phyloP scores from a whole-genome alignment of 2,329 filamentous ascomycete genomes.

The Claviceps humidiphila region DNA sequence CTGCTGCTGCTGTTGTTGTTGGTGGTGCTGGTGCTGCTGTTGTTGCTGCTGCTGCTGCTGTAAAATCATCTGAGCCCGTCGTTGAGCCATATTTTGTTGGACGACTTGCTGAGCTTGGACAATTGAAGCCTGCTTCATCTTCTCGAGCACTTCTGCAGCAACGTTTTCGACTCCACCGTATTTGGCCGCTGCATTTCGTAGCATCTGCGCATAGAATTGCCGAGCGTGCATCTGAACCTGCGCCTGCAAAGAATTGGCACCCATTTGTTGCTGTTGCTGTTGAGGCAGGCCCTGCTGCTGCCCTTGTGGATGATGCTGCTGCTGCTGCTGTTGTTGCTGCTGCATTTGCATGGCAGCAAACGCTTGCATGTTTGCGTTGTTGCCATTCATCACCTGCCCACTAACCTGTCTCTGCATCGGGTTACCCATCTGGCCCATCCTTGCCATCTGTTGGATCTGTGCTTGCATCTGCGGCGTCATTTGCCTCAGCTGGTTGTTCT shows the following conservation, averaged over 20 bases:
- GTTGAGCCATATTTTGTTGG: constrained; percentile 19
- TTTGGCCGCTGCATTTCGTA: constrained; percentile 20
- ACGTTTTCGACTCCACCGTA: constrained; percentile 31
- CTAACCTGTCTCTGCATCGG: constrained; percentile 24
- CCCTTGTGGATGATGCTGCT: constrained; percentile 12
- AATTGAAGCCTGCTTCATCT: constrained; percentile 30
- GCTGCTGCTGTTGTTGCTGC: constrained; percentile 22
- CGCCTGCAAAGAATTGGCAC: constrained; percentile 15
- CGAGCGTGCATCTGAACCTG: constrained; percentile 22
- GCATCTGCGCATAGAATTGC: constrained; percentile 25
- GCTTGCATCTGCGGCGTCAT: constrained; percentile 26
- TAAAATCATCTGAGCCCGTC: constrained; percentile 18
- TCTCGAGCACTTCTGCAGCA: constrained; percentile 30
- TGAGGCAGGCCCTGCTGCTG: constrained; percentile 18
- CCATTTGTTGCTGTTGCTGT: constrained; percentile 20
- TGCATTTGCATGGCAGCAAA: constrained; percentile 24
- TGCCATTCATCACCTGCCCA: constrained; percentile 28
- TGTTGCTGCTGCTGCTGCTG: constrained; percentile 25
- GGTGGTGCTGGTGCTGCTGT: constrained; percentile 15
- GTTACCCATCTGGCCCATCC: constrained; percentile 24
- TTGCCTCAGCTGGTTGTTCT: constrained; percentile 20
- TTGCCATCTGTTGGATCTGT: constrained; percentile 24
- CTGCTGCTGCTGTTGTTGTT: neutral
- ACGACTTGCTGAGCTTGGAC: constrained; percentile 24
- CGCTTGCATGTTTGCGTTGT: constrained; percentile 26